Conservation (phyloP, 1,284 basidiomycete genomes). For the Tilletiaria anomala region DNA sequence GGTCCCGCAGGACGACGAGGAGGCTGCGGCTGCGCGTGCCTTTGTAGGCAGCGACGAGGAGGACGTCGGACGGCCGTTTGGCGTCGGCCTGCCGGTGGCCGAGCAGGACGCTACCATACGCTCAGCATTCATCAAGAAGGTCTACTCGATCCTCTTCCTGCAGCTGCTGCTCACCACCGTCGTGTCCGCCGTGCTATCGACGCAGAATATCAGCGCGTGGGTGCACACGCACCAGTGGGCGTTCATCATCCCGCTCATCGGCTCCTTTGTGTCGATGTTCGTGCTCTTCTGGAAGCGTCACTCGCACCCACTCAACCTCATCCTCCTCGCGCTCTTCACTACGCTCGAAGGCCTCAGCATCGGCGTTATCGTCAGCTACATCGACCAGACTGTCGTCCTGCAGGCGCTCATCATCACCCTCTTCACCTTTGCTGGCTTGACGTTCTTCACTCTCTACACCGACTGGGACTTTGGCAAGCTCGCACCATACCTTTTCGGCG, state of each 20-base stretch:
- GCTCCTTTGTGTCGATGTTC: constrained; percentile 58
- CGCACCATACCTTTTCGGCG: constrained; percentile 67
- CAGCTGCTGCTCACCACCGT: constrained; percentile 31
- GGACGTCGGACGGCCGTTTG: background rate
- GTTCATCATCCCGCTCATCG: constrained; percentile 51
- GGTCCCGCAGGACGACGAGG: no score
- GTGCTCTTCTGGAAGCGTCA: constrained; percentile 76
- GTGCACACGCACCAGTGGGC: constrained; percentile 22
- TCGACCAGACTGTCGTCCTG: constrained; percentile 60
- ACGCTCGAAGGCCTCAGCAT: constrained; percentile 45
- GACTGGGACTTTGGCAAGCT: constrained; percentile 60
- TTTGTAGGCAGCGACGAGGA: no score
- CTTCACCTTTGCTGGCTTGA: constrained; percentile 72
- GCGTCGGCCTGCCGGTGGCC: background rate
- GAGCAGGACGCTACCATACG: background rate
- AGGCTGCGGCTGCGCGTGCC: no score
- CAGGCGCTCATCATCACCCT: constrained; percentile 74
- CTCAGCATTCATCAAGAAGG: constrained; percentile 29
- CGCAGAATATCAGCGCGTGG: constrained; percentile 15
- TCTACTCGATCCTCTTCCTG: constrained; percentile 27
- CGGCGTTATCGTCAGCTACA: constrained; percentile 61
- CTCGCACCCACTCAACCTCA: constrained; percentile 63
- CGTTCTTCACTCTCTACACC: constrained; percentile 67
- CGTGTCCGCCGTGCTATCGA: constrained; percentile 21
- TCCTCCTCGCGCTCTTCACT: constrained; percentile 63